Percentiles rank a stretch among this genome's conserved stretches.
Evolutionary conservation across 148 eudicot genomes (phyloP).

Genomic region (Camellia granthamiana): DNA sequence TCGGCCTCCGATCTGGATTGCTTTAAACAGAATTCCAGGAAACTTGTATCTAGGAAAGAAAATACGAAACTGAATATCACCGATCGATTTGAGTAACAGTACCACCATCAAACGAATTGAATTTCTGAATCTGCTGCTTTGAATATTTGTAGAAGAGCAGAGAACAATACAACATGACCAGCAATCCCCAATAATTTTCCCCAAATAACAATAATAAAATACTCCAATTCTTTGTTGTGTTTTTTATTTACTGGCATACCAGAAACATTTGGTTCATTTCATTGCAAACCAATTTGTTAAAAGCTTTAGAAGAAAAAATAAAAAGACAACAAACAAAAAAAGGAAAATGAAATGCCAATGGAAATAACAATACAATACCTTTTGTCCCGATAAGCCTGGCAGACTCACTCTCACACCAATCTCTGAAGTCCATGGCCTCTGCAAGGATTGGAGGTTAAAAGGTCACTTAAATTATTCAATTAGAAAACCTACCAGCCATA

Average conservation of each 20-base stretch:
- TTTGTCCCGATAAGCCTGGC: conserved; percentile 77
- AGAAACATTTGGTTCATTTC: not conserved
- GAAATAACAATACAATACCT: conserved; percentile 40
- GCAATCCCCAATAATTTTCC: not conserved
- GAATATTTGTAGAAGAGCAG: not conserved
- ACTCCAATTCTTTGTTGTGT: too few relatives aligned
- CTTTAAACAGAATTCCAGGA: conserved; percentile 83
- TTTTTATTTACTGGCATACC: not conserved
- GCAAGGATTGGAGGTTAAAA: conserved; percentile 17
- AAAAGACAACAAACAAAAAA: not conserved
- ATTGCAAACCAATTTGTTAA: not conserved
- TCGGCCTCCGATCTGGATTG: conserved; percentile 90
- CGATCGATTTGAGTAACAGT: not conserved
- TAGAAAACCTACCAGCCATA: not conserved
- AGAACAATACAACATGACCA: not conserved
- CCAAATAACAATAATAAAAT: not conserved
- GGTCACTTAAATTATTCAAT: not conserved
- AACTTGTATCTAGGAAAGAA: conserved; percentile 68
- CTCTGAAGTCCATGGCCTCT: conserved; percentile 94
- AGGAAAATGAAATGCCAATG: not conserved
- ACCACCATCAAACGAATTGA: not conserved
- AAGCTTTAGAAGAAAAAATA: not conserved
- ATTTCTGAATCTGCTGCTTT: not conserved
- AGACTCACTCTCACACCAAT: conserved; percentile 96
- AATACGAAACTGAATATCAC: not conserved